A percentile compares a stretch with the other conserved stretches of the same genome.
phyloP scores from a whole-genome alignment of 176 grass and related monocot species.

The Rhynchospora breviuscula region DNA sequence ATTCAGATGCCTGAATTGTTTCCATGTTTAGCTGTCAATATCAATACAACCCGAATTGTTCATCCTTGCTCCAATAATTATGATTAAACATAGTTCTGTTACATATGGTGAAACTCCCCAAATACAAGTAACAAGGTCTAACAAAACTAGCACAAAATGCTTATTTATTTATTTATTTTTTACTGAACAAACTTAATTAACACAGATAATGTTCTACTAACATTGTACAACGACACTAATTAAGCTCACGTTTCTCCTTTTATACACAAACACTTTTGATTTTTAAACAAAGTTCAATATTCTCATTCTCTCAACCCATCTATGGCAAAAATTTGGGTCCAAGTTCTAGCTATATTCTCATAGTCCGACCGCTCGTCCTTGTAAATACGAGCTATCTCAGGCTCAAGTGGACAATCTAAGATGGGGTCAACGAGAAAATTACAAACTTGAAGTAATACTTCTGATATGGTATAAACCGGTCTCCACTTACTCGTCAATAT shows the following conservation, averaged over 20 bases:
- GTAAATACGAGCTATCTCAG: conserved; percentile 36
- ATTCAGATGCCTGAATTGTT: background rate
- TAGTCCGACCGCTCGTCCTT: conserved; percentile 27
- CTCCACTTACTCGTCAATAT: conserved; percentile 40
- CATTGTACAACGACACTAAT: background rate
- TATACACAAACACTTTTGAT: background rate
- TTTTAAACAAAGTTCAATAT: background rate
- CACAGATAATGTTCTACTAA: background rate
- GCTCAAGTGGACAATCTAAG: conserved; percentile 33
- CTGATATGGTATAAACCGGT: conserved; percentile 37
- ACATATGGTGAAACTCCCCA: background rate
- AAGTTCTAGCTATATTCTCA: conserved; percentile 31
- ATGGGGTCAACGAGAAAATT: conserved; percentile 30
- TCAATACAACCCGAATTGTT: background rate
- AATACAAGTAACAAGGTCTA: background rate
- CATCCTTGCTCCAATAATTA: background rate
- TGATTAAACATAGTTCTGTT: background rate
- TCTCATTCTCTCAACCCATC: conserved; percentile 1
- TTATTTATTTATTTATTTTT: background rate
- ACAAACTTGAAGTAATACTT: conserved; percentile 32
- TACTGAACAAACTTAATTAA: background rate
- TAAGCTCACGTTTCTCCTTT: background rate
- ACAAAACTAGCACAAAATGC: background rate
- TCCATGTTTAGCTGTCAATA: background rate
- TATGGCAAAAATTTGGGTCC: conserved; percentile 38